Conservation (phyloP, 352 stramenopile species). For the Phytophthora constricta region DNA sequence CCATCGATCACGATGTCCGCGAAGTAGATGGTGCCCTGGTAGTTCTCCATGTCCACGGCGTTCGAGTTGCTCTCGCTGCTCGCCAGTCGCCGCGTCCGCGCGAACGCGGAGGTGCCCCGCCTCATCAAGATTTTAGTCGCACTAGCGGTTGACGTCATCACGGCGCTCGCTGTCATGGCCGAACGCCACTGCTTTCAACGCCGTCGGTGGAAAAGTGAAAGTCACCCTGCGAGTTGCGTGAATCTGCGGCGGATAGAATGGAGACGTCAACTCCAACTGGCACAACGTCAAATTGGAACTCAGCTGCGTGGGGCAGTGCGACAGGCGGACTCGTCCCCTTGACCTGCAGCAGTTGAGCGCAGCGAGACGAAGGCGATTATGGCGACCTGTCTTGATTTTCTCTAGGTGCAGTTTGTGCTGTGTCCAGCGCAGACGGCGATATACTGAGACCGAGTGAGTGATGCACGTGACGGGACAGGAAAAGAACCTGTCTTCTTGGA, state of each 20-base stretch:
- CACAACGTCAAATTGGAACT: no score
- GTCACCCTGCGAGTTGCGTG: no score
- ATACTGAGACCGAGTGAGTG: constrained; percentile 10
- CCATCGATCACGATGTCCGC: constrained; percentile 55
- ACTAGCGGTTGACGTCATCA: no score
- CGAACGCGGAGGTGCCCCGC: constrained; percentile 10
- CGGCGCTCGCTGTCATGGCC: constrained; percentile 10
- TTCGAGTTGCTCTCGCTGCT: constrained; percentile 42
- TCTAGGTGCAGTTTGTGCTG: constrained; percentile 31
- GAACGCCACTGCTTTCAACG: not conserved
- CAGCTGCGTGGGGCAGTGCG: no score
- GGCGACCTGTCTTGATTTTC: constrained; percentile 23
- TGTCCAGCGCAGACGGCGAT: not conserved
- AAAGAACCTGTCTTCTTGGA: no score
- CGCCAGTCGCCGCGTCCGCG: constrained; percentile 32
- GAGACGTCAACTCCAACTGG: no score
- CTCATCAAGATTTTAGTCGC: constrained; percentile 34
- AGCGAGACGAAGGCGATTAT: no score
- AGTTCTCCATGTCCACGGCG: constrained; percentile 53
- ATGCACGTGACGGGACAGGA: no score
- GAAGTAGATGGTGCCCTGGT: constrained; percentile 72
- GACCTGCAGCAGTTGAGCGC: no score
- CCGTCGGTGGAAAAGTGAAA: not conserved
- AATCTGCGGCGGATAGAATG: no score
- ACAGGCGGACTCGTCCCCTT: no score